phyloP scores from a whole-genome alignment of 345 rosid genomes.

The Physaria fendleri region DNA sequence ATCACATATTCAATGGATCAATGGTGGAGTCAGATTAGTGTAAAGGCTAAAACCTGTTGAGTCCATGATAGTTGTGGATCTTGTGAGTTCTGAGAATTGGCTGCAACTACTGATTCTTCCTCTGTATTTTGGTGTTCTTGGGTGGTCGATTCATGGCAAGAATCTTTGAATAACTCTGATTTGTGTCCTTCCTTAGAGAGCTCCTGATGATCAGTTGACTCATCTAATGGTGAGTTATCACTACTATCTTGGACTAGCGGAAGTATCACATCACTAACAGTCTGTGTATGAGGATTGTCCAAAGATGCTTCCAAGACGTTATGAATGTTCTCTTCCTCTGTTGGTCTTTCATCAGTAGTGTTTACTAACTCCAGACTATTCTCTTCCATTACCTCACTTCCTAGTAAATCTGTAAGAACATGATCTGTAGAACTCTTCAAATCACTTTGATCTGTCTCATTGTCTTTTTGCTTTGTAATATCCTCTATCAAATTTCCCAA shows the following conservation, averaged over 20 bases:
- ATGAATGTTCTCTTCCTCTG: neutral
- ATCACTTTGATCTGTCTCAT: neutral
- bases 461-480: neutral
- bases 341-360: neutral
- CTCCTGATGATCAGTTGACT: neutral
- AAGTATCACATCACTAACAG: neutral
- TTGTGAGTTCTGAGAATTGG: neutral
- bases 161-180: neutral
- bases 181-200: neutral
- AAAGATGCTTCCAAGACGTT: neutral
- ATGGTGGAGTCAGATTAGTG: too few relatives aligned
- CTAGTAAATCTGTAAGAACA: constrained; percentile 1
- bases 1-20: too few relatives aligned
- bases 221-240: neutral
- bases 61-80: constrained; percentile 11
- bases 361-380: neutral
- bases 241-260: constrained; percentile 1
- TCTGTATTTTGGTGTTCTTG: neutral
- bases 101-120: constrained; percentile 1
- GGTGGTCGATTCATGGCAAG: neutral
- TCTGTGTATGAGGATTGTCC: neutral
- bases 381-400: neutral
- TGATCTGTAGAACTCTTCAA: neutral
- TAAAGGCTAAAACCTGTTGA: too few relatives aligned
- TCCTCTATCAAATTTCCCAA: neutral